phyloP scores from a whole-genome alignment of 169 alveolate species.

The Plasmodium relictum region DNA sequence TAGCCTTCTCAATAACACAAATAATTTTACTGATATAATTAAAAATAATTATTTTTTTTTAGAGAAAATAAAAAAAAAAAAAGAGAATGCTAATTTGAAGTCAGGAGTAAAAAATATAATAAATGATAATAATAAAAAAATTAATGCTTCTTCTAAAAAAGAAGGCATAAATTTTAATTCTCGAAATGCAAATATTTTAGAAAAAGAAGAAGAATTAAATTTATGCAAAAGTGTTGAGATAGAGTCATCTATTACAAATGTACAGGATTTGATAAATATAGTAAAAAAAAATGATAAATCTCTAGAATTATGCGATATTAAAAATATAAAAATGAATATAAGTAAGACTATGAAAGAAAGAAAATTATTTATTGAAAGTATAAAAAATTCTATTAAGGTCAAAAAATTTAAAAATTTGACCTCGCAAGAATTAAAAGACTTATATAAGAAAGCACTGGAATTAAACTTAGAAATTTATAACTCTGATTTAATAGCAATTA shows the following conservation, averaged over 20 bases:
- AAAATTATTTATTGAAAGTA: conserved; percentile 38
- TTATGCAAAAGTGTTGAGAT: not conserved
- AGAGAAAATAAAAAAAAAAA: conserved; percentile 7
- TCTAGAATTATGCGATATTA: conserved; percentile 7
- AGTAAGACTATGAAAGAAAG: conserved; percentile 55
- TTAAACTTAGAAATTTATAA: conserved; percentile 46
- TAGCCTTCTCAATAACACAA: not conserved
- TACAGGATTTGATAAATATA: conserved; percentile 54
- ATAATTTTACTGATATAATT: not conserved
- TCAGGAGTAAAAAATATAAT: not conserved
- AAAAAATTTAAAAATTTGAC: conserved; percentile 37
- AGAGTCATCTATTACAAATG: conserved; percentile 3
- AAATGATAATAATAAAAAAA: not conserved
- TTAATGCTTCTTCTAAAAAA: not conserved
- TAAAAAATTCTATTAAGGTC: conserved; percentile 25
- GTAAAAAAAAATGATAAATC: conserved; percentile 21
- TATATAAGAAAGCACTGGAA: conserved; percentile 29
- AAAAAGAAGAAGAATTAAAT: not conserved
- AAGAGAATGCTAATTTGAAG: not conserved
- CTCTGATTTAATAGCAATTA: conserved; percentile 10
- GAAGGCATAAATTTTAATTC: not conserved
- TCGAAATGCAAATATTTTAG: not conserved
- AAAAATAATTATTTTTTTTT: not conserved
- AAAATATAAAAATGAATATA: conserved; percentile 22
- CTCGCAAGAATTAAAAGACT: conserved; percentile 37